These are phyloP conservation scores for Carex sylvatica DNA, from an alignment of 202 grass and related monocot genomes.

Conservation along the genomic window DNA sequence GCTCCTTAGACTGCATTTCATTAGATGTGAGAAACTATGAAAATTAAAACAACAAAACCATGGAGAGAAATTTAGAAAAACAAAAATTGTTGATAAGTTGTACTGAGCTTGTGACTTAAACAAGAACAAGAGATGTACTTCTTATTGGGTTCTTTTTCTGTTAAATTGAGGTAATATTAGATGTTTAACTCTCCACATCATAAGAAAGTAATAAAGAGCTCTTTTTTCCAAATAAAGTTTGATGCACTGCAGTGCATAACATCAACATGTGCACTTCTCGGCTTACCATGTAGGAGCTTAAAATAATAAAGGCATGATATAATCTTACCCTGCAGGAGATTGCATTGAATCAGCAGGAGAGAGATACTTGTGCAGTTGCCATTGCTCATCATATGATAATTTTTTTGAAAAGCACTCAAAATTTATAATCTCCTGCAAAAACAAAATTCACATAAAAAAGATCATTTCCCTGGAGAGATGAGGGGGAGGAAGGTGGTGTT, in stretches of 20 bases:
- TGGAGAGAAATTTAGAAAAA: not conserved
- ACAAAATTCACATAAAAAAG: slow-evolving; percentile 23
- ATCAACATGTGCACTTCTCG: not conserved
- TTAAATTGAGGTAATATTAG: not conserved
- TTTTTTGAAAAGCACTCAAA: slow-evolving; percentile 50
- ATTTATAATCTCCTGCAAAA: slow-evolving; percentile 53
- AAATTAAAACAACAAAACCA: not conserved
- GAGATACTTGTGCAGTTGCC: slow-evolving; percentile 53
- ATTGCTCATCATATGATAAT: slow-evolving; percentile 58
- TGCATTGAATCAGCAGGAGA: slow-evolving; percentile 42
- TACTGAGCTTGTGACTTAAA: not conserved
- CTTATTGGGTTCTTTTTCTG: not conserved
- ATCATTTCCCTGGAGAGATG: slow-evolving; percentile 23
- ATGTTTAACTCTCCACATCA: not conserved
- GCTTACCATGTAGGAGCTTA: not conserved
- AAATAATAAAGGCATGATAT: not conserved
- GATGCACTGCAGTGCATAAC: not conserved
- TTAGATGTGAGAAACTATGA: slow-evolving; percentile 19
- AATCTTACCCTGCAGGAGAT: slow-evolving; percentile 44
- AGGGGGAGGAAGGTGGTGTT: slow-evolving; percentile 10
- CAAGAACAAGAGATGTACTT: not conserved
- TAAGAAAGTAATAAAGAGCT: not conserved
- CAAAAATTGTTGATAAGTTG: not conserved
- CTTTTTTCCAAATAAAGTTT: not conserved
- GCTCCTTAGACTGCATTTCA: slow-evolving; percentile 43